phyloP scores from a whole-genome alignment of 305 asterid genomes.

The Solanum chacoense region DNA sequence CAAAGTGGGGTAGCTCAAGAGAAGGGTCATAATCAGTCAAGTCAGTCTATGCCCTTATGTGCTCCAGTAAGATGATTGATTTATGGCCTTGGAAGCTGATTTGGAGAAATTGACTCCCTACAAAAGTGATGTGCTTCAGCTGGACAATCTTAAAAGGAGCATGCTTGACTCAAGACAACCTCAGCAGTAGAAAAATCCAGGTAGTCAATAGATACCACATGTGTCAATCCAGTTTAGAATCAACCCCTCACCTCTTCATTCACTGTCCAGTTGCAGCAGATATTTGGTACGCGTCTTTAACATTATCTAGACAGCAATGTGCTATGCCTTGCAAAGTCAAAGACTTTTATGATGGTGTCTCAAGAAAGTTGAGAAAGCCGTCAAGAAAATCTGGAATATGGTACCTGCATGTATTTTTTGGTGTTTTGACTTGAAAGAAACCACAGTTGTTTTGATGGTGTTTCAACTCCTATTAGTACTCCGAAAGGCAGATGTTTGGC shows the following conservation, averaged over 20 bases:
- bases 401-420: not conserved
- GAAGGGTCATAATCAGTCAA: not conserved
- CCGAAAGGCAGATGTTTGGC: not conserved
- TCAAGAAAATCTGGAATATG: not conserved
- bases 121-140: not conserved
- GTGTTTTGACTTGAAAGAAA: not conserved
- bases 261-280: not conserved
- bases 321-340: not conserved
- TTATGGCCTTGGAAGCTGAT: not conserved
- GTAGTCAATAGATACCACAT: not conserved
- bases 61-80: not conserved
- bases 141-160: not conserved
- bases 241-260: not conserved
- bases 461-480: not conserved
- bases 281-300: not conserved
- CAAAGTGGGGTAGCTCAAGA: not conserved
- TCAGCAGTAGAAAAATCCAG: not conserved
- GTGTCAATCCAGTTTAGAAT: not conserved
- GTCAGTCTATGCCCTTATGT: not conserved
- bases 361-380: not conserved
- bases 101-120: not conserved
- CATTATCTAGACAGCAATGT: not conserved
- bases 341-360: not conserved
- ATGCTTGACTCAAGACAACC: not conserved
- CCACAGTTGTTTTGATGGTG: not conserved